Percentiles rank a stretch among this genome's conserved stretches.
Conservation (phyloP, 495 filamentous ascomycete genomes). For the Saxophila tyrrhenica region DNA sequence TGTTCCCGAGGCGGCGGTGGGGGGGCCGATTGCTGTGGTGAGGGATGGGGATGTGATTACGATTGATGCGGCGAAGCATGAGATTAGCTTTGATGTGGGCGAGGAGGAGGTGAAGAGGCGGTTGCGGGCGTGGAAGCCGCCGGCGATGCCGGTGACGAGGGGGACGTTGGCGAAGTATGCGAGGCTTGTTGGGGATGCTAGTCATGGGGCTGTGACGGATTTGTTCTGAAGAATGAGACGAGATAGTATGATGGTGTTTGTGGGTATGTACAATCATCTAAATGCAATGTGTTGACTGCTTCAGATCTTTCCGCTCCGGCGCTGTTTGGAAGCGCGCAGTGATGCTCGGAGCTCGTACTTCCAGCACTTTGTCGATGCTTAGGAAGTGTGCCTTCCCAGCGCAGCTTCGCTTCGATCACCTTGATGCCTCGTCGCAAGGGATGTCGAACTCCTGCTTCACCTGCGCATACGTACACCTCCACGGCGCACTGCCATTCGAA, state of each 20-base stretch:
- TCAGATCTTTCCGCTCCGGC: too few relatives aligned
- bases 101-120: constrained; percentile 62
- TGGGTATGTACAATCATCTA: too few relatives aligned
- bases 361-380: too few relatives aligned
- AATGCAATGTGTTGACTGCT: background rate
- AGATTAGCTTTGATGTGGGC: constrained; percentile 61
- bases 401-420: too few relatives aligned
- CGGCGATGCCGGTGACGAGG: constrained; percentile 62
- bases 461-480: background rate
- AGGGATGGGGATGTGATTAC: constrained; percentile 72
- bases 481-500: background rate
- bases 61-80: constrained; percentile 74
- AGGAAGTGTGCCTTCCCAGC: too few relatives aligned
- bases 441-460: background rate
- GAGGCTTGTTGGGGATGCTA: constrained; percentile 58
- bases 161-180: constrained; percentile 91
- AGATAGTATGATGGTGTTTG: too few relatives aligned
- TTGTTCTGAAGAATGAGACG: too few relatives aligned
- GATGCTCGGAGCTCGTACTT: too few relatives aligned
- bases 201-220: constrained; percentile 46
- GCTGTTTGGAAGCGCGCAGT: too few relatives aligned
- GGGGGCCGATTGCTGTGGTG: constrained; percentile 73
- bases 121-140: constrained; percentile 60
- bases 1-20: constrained; percentile 78
- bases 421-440: too few relatives aligned